Evolutionary conservation across 2,329 filamentous ascomycete species (phyloP), one percentile per base, ranked within the genome.

Genomic region (Pseudogymnoascus sp.): DNA sequence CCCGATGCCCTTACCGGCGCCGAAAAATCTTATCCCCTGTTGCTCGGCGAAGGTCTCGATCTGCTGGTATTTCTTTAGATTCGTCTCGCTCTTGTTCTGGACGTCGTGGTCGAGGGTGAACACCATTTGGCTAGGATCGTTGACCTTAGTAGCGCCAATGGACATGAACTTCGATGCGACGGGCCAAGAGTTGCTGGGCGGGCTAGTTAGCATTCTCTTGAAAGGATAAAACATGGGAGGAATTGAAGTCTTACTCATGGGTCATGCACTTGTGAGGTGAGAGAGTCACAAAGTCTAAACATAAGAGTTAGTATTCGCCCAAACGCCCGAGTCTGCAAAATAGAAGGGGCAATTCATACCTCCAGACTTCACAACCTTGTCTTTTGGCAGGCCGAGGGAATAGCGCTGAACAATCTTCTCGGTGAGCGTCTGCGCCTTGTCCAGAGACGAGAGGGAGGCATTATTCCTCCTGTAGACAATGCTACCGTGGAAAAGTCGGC

Each of bases 371-470:
- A 96, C 89, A 63, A 82, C 79, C 77, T 96, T 96, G 65, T 86
- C 90, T 9, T 84, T 75, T 1, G 89, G 77, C 1, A 96, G 82
- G 8, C 87, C 90, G n/a, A 92, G 81, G 0, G 91, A 83, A 75
- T 96, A 88, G 14, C 82, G 78, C 74, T 97, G 93, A 0, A 96
- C 88, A 64, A 97, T 96, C 80, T 96, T 96, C 75, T 97, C 93
- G 2, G 90, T 95, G 61, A 96, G 77, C 2, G 90, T 97, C 76
- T 96, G 92, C 0, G 90, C 46, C 46, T 56, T 56, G 46, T 56
- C 46, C n/a, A 56, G 25, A 34, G 46, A 56, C n/a, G 46, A 63
- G 4, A 56, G 25, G 8, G 46, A 56, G 63, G 65, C 66, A 64
- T 63, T 60, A 5, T 59, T 62, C 60, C 25, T 56, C n/a, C 46